phyloP scores from a whole-genome alignment of 2,329 filamentous ascomycete genomes.

The Aspergillus eucalypticola region DNA sequence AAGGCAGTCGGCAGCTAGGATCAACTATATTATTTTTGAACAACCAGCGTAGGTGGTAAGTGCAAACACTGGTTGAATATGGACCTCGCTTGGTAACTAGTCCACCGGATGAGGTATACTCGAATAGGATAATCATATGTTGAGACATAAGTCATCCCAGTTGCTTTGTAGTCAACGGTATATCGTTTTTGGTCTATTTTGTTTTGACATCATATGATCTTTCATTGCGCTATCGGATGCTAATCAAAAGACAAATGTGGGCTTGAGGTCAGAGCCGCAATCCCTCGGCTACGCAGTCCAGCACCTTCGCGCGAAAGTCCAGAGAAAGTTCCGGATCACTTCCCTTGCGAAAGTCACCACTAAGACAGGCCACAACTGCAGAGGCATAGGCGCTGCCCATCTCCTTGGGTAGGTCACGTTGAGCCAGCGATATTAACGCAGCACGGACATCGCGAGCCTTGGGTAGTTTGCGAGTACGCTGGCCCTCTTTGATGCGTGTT shows the following conservation, averaged over 20 bases:
- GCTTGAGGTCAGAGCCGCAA: neutral
- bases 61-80: too few relatives aligned
- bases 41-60: too few relatives aligned
- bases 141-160: too few relatives aligned
- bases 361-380: slow-evolving; percentile 27
- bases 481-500: slow-evolving; percentile 23
- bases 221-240: too few relatives aligned
- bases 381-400: slow-evolving; percentile 28
- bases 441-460: slow-evolving; percentile 22
- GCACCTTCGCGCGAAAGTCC: slow-evolving; percentile 28
- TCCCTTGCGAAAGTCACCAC: slow-evolving; percentile 21
- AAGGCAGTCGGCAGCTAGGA: too few relatives aligned
- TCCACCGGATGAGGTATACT: fast-evolving
- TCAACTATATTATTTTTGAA: too few relatives aligned
- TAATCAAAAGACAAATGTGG: too few relatives aligned
- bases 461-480: slow-evolving; percentile 25
- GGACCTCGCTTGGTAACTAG: too few relatives aligned
- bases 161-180: too few relatives aligned
- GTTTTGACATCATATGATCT: too few relatives aligned
- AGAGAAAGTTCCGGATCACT: slow-evolving; percentile 26
- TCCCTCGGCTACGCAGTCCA: slow-evolving; percentile 4
- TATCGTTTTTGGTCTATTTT: too few relatives aligned
- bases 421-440: slow-evolving; percentile 22
- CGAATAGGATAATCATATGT: fast-evolving
- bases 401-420: slow-evolving; percentile 24